Evolutionary conservation across 306 rosid genomes (phyloP).

Genomic region (Inga leiocalycina): DNA sequence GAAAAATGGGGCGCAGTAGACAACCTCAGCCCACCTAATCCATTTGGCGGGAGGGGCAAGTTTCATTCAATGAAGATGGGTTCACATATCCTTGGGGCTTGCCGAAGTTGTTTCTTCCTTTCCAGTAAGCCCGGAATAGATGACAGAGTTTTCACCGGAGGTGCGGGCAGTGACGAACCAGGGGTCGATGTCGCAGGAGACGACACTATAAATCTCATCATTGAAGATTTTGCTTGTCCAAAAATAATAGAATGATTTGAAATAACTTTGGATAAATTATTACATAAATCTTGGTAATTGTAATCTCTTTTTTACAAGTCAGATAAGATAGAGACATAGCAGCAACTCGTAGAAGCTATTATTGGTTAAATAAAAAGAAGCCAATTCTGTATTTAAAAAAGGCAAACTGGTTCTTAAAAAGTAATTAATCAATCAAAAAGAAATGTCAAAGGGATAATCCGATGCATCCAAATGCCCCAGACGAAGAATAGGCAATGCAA

Average conservation of each 20-base stretch:
- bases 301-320: neutral
- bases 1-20: too few species aligned
- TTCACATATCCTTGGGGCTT: neutral
- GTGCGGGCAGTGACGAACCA: neutral
- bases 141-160: neutral
- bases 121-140: neutral
- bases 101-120: neutral
- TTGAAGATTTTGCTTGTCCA: neutral
- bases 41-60: neutral
- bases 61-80: neutral
- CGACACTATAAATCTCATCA: neutral
- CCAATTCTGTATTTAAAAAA: neutral
- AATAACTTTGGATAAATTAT: neutral
- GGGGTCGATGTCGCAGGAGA: neutral
- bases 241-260: neutral
- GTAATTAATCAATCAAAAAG: neutral
- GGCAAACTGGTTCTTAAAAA: neutral
- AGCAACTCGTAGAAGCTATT: neutral
- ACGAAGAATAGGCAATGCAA: neutral
- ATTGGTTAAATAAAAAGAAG: neutral
- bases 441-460: too few species aligned
- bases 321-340: neutral
- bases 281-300: neutral
- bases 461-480: neutral
- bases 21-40: neutral